Evolutionary conservation across 208 protist species (phyloP).

Genomic region (Strigomonas oncopelti): DNA sequence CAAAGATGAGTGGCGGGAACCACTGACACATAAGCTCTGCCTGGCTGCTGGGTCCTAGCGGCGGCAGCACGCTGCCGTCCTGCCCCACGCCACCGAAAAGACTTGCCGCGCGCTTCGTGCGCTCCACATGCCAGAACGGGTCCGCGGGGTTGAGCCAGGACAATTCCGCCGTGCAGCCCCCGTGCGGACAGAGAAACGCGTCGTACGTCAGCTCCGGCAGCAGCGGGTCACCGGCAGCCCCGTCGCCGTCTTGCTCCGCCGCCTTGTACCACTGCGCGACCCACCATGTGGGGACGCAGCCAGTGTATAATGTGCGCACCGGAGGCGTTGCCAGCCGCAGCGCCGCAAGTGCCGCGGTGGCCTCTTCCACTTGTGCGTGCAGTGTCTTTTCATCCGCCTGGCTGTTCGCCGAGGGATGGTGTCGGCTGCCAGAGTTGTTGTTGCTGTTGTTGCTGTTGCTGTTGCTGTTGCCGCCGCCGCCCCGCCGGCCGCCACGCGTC

Average conservation of each 20-base stretch:
- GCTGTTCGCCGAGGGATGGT: not conserved
- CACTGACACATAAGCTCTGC: conserved; percentile 16
- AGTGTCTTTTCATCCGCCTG: not conserved
- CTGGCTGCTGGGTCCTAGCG: not conserved
- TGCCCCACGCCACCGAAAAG: not conserved
- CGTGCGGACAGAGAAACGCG: conserved; percentile 57
- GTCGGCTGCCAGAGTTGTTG: not conserved
- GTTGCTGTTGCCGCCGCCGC: not conserved
- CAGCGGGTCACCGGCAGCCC: not conserved
- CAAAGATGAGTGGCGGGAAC: conserved; percentile 60
- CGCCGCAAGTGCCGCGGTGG: not conserved
- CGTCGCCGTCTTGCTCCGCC: not conserved
- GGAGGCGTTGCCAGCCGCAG: not conserved
- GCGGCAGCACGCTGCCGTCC: not conserved
- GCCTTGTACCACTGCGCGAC: conserved; percentile 52
- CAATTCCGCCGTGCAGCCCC: conserved; percentile 36
- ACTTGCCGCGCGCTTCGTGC: conserved; percentile 27
- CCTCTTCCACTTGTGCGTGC: not conserved
- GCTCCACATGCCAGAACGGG: conserved; percentile 60
- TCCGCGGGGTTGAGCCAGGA: conserved; percentile 68
- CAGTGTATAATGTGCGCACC: conserved; percentile 20
- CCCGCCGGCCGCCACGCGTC: conserved; percentile 19
- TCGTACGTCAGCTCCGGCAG: conserved; percentile 34
- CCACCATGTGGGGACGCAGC: conserved; percentile 81
- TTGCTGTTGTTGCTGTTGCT: not conserved